Conservation (phyloP, 2,329 filamentous ascomycete species). For the Penicillium brevicompactum region DNA sequence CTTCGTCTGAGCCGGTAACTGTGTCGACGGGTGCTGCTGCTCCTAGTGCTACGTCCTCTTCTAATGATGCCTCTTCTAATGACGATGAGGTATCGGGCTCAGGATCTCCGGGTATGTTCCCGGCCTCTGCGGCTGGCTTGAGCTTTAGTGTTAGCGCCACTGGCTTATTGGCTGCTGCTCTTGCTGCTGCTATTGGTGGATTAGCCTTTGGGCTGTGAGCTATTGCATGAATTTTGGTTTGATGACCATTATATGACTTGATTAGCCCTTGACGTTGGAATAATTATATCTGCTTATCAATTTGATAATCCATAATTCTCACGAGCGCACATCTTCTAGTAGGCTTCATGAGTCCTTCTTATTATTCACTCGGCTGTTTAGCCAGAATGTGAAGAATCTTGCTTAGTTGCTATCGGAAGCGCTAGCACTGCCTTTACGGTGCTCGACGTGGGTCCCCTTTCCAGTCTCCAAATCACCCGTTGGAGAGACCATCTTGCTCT, state of each 20-base stretch:
- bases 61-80: not conserved
- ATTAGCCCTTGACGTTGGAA: not conserved
- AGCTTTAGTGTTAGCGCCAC: not conserved
- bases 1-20: conserved; percentile 12
- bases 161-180: conserved; percentile 3
- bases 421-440: conserved; percentile 15
- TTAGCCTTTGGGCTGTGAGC: conserved; percentile 21
- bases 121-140: not conserved
- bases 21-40: not conserved
- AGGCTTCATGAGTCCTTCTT: not conserved
- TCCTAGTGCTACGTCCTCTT: not conserved
- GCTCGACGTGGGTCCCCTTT: conserved; percentile 23
- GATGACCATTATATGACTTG: not conserved
- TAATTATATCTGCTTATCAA: not conserved
- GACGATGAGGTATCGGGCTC: not conserved
- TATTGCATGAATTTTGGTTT: not conserved
- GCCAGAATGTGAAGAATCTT: not conserved
- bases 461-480: conserved; percentile 20
- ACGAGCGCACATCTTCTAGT: not conserved
- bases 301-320: not conserved
- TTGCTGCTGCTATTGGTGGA: conserved; percentile 11
- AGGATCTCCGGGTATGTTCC: not conserved
- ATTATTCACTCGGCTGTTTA: not conserved
- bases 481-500: conserved; percentile 1
- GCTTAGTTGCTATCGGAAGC: conserved; percentile 27